Evolutionary conservation across 2,329 filamentous ascomycete genomes (phyloP), one percentile per base, ranked within the genome.

Genomic region (Fusarium multiceps): DNA sequence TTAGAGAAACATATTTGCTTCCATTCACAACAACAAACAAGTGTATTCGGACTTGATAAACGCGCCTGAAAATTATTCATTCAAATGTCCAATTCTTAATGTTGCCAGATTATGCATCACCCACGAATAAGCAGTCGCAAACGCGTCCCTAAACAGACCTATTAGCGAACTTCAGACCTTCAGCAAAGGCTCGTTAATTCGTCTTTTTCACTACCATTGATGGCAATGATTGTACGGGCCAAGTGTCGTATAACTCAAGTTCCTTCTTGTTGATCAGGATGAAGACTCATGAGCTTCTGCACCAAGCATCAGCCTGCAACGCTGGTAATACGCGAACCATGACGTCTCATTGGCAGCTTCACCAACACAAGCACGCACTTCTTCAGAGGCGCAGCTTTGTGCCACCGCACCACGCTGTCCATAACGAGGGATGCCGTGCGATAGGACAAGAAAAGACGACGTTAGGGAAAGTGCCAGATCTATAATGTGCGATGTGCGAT

Each of bases 391-490:
- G 65, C 70, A 68, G 56, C 46, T 53, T 43, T 66, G 66, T 74
- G 54, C 63, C 41, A 74, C 70, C 65, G 59, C 55, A 68, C 49
- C 58, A 51, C 48, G 60, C 60, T 59, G 60, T 37, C 60, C 60
- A 65, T 59, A 64, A 64, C 58, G 62, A 57, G 64, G 45, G 60
- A 65, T 34, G 49, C 37, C 34, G 56, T 59, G 61, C 62, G 66
- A 60, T 55, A 61, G 62, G 69, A 53, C 30, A 53, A 55, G 59
- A 58, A 50, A 54, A 50, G 62, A 21, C 59, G 55, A 70, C 62
- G 60, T 65, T 68, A 63, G 72, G 66, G 49, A 62, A 64, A 47
- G 64, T 70, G 69, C 66, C 69, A 72, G 74, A 75, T 75, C 73
- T 74, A 65, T 71, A 55, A 74, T 62, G 66, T 61, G 69, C 55